Percentiles rank a stretch among this genome's conserved stretches.
phyloP scores from a whole-genome alignment of 1,139 yeast species.

The Lizanozyma gosingica region DNA sequence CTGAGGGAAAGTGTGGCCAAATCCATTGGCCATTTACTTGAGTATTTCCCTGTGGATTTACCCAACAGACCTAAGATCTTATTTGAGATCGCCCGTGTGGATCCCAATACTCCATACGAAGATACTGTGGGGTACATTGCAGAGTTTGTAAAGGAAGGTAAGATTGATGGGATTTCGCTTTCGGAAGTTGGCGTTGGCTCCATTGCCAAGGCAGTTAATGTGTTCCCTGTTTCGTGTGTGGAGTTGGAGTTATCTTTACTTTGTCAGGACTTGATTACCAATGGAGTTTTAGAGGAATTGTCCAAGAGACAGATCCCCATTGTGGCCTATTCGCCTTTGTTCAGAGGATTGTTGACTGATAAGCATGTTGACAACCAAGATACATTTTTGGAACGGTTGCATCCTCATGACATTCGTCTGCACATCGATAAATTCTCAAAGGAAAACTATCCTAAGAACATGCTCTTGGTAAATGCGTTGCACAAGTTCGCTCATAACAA shows the following conservation, averaged over 20 bases:
- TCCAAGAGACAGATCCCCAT: constrained; percentile 56
- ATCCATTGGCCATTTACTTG: constrained; percentile 43
- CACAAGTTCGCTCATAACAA: constrained; percentile 41
- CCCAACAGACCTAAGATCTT: constrained; percentile 37
- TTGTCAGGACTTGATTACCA: constrained; percentile 46
- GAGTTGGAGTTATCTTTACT: constrained; percentile 72
- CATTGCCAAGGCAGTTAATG: constrained; percentile 44
- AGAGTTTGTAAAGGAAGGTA: constrained; percentile 45
- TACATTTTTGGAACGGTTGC: constrained; percentile 35
- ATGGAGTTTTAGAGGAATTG: constrained; percentile 52
- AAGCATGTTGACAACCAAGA: constrained; percentile 29
- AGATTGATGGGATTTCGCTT: constrained; percentile 57
- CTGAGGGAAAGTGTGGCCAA: constrained; percentile 34
- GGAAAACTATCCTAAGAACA: constrained; percentile 48
- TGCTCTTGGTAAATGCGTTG: constrained; percentile 30
- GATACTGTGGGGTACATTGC: constrained; percentile 42
- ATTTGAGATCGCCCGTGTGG: constrained; percentile 66
- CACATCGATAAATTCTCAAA: constrained; percentile 48
- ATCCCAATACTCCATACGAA: constrained; percentile 37
- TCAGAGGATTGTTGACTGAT: constrained; percentile 74
- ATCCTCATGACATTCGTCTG: constrained; percentile 37
- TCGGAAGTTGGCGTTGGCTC: constrained; percentile 62
- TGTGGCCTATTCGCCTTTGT: constrained; percentile 74
- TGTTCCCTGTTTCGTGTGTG: constrained; percentile 50
- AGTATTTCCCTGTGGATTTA: constrained; percentile 30